Evolutionary conservation across 2,329 filamentous ascomycete genomes (phyloP).

Genomic region (Ophiostoma triangulosporum): DNA sequence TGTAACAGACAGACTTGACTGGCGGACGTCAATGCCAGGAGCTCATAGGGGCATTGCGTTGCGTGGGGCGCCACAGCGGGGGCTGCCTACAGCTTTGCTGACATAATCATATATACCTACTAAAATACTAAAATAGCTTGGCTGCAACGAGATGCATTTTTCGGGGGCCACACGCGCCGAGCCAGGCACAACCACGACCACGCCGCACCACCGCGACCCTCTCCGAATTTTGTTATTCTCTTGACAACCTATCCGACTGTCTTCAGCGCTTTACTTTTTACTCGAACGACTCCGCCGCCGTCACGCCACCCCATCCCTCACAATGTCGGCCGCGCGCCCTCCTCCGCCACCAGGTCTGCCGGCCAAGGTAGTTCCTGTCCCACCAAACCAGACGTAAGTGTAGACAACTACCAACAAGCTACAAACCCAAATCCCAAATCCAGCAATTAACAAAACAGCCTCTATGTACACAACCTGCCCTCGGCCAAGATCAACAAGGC

Average conservation of each 20-base stretch:
- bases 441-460: slow-evolving; percentile 36
- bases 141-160: background rate
- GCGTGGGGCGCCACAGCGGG: background rate
- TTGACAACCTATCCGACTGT: background rate
- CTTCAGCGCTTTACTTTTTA: background rate
- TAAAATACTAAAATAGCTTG: background rate
- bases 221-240: background rate
- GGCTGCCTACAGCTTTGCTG: background rate
- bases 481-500: slow-evolving; percentile 82
- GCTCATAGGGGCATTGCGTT: background rate
- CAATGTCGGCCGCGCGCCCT: slow-evolving; percentile 23
- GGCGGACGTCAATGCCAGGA: too few relatives aligned
- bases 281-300: background rate
- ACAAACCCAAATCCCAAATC: too few relatives aligned
- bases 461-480: slow-evolving; percentile 78
- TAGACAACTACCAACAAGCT: too few relatives aligned
- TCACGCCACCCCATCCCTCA: background rate
- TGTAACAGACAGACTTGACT: too few relatives aligned
- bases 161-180: background rate
- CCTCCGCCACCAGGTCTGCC: slow-evolving; percentile 19
- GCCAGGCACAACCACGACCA: background rate
- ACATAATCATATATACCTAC: background rate
- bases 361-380: slow-evolving; percentile 35
- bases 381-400: slow-evolving; percentile 67
- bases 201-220: background rate